Percentiles rank a stretch among this genome's conserved stretches.
These are phyloP conservation scores for Aristolochia californica DNA, from an alignment of 164 flowering plant species.

Conservation along the genomic window DNA sequence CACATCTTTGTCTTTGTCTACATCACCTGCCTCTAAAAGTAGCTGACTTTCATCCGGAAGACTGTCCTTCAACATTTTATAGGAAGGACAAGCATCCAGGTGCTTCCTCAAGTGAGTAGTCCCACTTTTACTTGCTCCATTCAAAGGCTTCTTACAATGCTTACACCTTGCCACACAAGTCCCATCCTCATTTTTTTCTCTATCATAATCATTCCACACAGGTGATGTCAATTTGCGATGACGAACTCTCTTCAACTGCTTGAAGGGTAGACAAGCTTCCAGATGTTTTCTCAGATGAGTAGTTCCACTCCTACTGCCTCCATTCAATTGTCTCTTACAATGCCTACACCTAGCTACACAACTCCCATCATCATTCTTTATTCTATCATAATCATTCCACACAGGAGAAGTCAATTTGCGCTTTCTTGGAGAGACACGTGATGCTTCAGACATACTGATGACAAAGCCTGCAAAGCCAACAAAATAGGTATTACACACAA, in stretches of 20 bases:
- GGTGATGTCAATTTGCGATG: not conserved
- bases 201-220: slow-evolving; percentile 3
- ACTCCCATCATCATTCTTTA: slow-evolving; percentile 1
- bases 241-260: not conserved
- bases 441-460: too few species aligned
- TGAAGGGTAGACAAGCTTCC: not conserved
- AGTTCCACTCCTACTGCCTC: slow-evolving; percentile 4
- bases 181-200: not conserved
- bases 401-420: slow-evolving; percentile 1
- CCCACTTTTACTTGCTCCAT: slow-evolving; percentile 1
- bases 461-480: too few species aligned
- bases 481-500: too few species aligned
- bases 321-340: slow-evolving; percentile 1
- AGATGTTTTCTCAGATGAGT: slow-evolving; percentile 1
- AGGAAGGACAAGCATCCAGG: not conserved
- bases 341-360: not conserved
- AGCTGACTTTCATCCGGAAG: not conserved
- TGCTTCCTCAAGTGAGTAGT: slow-evolving; percentile 1
- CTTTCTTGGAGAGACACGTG: not conserved
- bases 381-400: slow-evolving; percentile 1
- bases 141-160: slow-evolving; percentile 1
- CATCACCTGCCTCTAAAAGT: not conserved
- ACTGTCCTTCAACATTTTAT: not conserved
- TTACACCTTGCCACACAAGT: not conserved
- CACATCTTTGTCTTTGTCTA: not conserved